Evolutionary conservation across 2,329 filamentous ascomycete genomes (phyloP).

Genomic region (Aaosphaeria pasadenensis): DNA sequence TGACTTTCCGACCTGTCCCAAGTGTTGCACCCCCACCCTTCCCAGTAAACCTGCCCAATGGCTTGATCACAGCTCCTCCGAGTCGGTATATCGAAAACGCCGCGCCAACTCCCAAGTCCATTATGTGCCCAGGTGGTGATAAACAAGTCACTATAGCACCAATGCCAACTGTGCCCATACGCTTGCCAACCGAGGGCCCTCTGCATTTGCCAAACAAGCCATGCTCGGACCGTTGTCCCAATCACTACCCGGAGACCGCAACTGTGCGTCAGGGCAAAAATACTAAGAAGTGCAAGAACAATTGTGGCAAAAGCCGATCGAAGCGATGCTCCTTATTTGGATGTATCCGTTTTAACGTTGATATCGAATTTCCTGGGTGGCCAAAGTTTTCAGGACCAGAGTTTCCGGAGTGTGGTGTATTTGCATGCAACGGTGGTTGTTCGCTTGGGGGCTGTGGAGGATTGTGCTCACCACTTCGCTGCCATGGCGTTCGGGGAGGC

Average conservation of each 20-base stretch:
- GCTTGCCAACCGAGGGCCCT: neutral
- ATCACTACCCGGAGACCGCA: neutral
- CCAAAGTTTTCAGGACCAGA: neutral
- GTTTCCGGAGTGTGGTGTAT: neutral
- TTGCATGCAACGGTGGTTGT: neutral
- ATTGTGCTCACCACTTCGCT: neutral
- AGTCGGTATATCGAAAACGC: neutral
- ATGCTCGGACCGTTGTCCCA: neutral
- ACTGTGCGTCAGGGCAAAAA: neutral
- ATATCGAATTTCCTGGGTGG: neutral
- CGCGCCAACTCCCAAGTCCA: neutral
- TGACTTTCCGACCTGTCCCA: conserved; percentile 2
- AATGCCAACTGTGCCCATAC: neutral
- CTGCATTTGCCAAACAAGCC: neutral
- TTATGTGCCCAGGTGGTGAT: neutral
- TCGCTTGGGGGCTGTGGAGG: neutral
- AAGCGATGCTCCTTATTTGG: conserved; percentile 1
- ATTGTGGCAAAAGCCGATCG: conserved; percentile 21
- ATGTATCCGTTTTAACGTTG: neutral
- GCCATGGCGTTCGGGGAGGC: no score
- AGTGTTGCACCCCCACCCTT: neutral
- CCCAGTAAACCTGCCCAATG: neutral
- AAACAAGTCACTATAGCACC: neutral
- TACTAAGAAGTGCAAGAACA: neutral
- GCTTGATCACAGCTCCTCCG: neutral